Evolutionary conservation across 106 monocot species (phyloP).

Genomic region (Amphibolis antarctica): DNA sequence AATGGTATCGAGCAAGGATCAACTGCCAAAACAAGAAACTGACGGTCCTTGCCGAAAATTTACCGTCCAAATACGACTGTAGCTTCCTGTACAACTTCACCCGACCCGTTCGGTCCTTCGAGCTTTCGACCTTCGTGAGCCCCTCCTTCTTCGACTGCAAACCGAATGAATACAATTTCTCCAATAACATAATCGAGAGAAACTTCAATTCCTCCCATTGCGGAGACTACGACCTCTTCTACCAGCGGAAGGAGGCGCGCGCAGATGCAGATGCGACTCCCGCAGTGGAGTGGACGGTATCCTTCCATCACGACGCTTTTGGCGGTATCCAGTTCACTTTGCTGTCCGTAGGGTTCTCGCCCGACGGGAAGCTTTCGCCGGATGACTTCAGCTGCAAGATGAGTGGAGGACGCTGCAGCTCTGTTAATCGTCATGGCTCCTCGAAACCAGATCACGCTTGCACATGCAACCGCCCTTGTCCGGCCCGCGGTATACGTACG

Average conservation of each 20-base stretch:
- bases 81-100: constrained; percentile 9
- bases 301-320: neutral
- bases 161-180: neutral
- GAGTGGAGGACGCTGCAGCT: neutral
- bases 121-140: neutral
- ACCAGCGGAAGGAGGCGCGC: neutral
- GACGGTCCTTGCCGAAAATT: neutral
- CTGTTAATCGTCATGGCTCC: neutral
- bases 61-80: neutral
- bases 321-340: constrained; percentile 1
- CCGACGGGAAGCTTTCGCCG: neutral
- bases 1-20: neutral
- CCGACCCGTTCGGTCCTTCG: neutral
- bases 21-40: neutral
- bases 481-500: neutral
- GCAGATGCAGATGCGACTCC: too few relatives aligned
- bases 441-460: neutral
- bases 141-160: constrained; percentile 6
- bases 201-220: neutral
- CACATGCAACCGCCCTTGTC: constrained; percentile 1
- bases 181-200: neutral
- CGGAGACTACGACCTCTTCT: constrained; percentile 2
- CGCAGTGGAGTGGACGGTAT: constrained; percentile 3
- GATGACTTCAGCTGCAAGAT: constrained; percentile 4
- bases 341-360: constrained; percentile 2